Percentiles rank a stretch among this genome's conserved stretches.
Conservation (phyloP, 768 basidiomycete species). For the Kwoniella sp. region DNA sequence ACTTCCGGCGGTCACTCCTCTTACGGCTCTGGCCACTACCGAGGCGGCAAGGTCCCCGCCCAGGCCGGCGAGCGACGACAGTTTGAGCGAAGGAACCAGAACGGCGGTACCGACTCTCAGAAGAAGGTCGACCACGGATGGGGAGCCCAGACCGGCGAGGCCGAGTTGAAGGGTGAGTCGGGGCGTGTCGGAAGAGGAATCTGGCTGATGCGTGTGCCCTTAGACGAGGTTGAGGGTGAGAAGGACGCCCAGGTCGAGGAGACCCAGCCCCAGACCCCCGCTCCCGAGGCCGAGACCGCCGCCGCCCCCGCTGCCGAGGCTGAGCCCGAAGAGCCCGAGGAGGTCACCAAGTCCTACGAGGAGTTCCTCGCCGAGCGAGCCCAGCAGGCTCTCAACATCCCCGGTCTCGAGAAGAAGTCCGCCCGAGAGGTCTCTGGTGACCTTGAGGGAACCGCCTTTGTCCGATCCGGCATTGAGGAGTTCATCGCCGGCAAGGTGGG, state of each 20-base stretch:
- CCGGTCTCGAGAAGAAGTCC: slow-evolving; percentile 70
- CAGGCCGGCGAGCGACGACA: slow-evolving; percentile 64
- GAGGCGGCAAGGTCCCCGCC: slow-evolving; percentile 47
- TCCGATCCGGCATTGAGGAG: slow-evolving; percentile 63
- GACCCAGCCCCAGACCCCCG: slow-evolving; percentile 63
- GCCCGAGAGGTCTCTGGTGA: slow-evolving; percentile 58
- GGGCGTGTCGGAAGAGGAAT: not conserved
- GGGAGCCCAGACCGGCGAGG: slow-evolving; percentile 83
- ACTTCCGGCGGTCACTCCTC: slow-evolving; percentile 50
- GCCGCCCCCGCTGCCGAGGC: slow-evolving; percentile 43
- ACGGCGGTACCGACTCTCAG: slow-evolving; percentile 66
- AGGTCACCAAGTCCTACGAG: slow-evolving; percentile 80
- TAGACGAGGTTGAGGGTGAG: slow-evolving; percentile 67
- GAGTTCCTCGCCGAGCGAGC: slow-evolving; percentile 74
- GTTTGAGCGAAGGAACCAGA: slow-evolving; percentile 59
- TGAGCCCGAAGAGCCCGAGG: slow-evolving; percentile 48
- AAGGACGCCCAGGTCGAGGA: slow-evolving; percentile 71
- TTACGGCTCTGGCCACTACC: slow-evolving; percentile 55
- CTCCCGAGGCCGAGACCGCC: slow-evolving; percentile 57
- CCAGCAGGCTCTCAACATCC: slow-evolving; percentile 52
- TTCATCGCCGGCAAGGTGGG: slow-evolving; percentile 89
- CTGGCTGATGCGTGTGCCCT: not conserved
- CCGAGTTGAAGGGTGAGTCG: slow-evolving; percentile 59
- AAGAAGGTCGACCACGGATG: slow-evolving; percentile 93
- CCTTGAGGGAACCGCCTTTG: slow-evolving; percentile 67